A percentile compares a stretch with the other conserved stretches of the same genome.
Evolutionary conservation across 495 filamentous ascomycete species (phyloP).

Genomic region (Penicillium coprophilum): DNA sequence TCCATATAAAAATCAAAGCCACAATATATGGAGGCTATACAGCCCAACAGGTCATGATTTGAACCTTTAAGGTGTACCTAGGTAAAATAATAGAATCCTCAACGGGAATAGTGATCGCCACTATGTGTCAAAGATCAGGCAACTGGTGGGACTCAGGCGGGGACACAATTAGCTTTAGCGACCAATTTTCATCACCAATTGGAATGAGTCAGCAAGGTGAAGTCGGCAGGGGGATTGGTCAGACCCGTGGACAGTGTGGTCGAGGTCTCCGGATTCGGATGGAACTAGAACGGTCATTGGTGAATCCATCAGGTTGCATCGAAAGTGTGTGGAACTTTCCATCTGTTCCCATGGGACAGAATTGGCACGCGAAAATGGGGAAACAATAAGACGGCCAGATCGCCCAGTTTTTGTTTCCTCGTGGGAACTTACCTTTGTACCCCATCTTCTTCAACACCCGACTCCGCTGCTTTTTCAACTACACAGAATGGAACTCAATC

Average conservation of each 20-base stretch:
- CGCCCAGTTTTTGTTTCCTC: not conserved
- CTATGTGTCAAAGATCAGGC: slow-evolving; percentile 3
- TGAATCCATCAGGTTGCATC: slow-evolving; percentile 1
- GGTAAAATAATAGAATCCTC: not conserved
- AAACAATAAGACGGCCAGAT: slow-evolving; percentile 8
- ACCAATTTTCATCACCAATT: slow-evolving; percentile 9
- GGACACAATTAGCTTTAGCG: not conserved
- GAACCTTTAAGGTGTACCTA: too few relatives aligned
- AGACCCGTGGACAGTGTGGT: too few relatives aligned
- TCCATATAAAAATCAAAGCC: not conserved
- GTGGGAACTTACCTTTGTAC: not conserved
- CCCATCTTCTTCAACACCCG: not conserved
- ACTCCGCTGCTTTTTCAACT: slow-evolving; percentile 2
- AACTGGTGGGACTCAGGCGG: not conserved
- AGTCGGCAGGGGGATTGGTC: not conserved
- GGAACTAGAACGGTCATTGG: slow-evolving; percentile 6
- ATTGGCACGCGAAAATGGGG: not conserved
- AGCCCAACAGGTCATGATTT: too few relatives aligned
- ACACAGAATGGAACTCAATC: slow-evolving; percentile 26
- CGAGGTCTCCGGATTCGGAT: slow-evolving; percentile 7
- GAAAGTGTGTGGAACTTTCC: slow-evolving; percentile 8
- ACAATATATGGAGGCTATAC: not conserved
- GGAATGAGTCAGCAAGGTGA: slow-evolving; percentile 8
- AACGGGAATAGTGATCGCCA: not conserved
- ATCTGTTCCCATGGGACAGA: slow-evolving; percentile 3